phyloP scores from a whole-genome alignment of 768 basidiomycete species.

The Auriculariales sp. region DNA sequence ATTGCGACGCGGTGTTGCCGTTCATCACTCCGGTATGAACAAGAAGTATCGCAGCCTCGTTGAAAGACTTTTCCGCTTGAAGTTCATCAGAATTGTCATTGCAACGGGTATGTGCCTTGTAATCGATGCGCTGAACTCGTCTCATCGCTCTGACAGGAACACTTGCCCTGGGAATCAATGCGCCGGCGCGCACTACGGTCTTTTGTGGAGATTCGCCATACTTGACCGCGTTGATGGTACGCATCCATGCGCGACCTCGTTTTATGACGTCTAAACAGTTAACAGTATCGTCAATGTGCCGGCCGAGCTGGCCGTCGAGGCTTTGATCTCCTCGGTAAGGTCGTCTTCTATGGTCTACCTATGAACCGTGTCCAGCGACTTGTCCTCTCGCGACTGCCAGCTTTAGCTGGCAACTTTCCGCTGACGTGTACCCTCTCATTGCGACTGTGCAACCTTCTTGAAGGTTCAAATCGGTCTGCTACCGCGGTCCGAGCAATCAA shows the following conservation, averaged over 20 bases:
- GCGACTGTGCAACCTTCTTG: slow-evolving; percentile 48
- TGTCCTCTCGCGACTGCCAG: slow-evolving; percentile 46
- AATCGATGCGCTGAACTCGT: not conserved
- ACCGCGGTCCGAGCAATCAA: slow-evolving; percentile 34
- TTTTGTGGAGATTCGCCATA: slow-evolving; percentile 50
- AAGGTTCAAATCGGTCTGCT: slow-evolving; percentile 39
- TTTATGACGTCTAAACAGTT: slow-evolving; percentile 7
- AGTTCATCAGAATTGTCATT: slow-evolving; percentile 49
- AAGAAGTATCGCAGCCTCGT: slow-evolving; percentile 41
- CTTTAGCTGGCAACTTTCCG: slow-evolving; percentile 49
- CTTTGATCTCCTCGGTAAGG: slow-evolving; percentile 53
- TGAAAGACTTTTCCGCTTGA: slow-evolving; percentile 50
- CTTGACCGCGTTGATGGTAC: slow-evolving; percentile 44
- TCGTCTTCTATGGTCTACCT: slow-evolving; percentile 56
- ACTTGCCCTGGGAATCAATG: slow-evolving; percentile 62
- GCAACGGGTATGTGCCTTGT: slow-evolving; percentile 33
- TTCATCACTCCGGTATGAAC: slow-evolving; percentile 61
- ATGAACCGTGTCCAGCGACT: slow-evolving; percentile 51
- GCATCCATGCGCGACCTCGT: slow-evolving; percentile 11
- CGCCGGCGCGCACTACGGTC: slow-evolving; percentile 49
- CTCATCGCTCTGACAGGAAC: slow-evolving; percentile 26
- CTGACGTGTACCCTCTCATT: slow-evolving; percentile 50
- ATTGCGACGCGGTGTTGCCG: slow-evolving; percentile 44
- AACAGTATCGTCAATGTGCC: slow-evolving; percentile 56
- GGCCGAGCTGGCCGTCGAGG: slow-evolving; percentile 63